phyloP scores from a whole-genome alignment of 192 early-diverging fungal genomes.

The Backusella westeae region DNA sequence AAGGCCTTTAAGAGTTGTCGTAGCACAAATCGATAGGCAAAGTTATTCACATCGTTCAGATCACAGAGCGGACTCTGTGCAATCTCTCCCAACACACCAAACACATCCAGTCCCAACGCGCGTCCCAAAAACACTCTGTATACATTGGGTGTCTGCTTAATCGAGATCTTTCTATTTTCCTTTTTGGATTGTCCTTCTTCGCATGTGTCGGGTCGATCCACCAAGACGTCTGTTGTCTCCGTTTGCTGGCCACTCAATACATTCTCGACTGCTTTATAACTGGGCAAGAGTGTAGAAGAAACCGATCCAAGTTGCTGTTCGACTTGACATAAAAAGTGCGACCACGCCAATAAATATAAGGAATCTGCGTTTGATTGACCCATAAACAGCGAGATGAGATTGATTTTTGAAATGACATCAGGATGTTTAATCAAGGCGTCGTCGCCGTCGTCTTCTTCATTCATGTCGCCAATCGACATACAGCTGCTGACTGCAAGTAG shows the following conservation, averaged over 20 bases:
- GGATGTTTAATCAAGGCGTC: constrained; percentile 27
- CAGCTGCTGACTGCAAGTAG: constrained; percentile 34
- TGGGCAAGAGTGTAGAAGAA: background rate
- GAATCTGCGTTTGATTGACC: constrained; percentile 31
- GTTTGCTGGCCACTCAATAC: constrained; percentile 1
- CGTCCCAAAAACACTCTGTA: constrained; percentile 13
- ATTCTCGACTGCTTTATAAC: background rate
- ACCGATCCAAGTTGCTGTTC: background rate
- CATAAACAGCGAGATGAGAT: constrained; percentile 23
- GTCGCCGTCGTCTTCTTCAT: background rate
- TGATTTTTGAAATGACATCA: constrained; percentile 26
- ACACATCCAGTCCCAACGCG: constrained; percentile 21
- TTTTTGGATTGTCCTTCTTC: background rate
- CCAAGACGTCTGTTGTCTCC: background rate
- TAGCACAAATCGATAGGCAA: constrained; percentile 13
- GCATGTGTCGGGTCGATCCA: background rate
- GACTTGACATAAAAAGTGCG: constrained; percentile 26
- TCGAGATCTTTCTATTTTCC: background rate
- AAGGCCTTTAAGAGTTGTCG: background rate
- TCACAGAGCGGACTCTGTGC: background rate
- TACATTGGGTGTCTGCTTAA: constrained; percentile 11
- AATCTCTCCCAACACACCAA: constrained; percentile 10
- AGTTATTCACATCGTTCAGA: constrained; percentile 15
- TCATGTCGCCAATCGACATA: constrained; percentile 20
- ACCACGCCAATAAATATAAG: constrained; percentile 44